These are phyloP conservation scores for Penicillium sclerotigenum DNA, from an alignment of 2,329 filamentous ascomycete genomes.

Conservation along the genomic window DNA sequence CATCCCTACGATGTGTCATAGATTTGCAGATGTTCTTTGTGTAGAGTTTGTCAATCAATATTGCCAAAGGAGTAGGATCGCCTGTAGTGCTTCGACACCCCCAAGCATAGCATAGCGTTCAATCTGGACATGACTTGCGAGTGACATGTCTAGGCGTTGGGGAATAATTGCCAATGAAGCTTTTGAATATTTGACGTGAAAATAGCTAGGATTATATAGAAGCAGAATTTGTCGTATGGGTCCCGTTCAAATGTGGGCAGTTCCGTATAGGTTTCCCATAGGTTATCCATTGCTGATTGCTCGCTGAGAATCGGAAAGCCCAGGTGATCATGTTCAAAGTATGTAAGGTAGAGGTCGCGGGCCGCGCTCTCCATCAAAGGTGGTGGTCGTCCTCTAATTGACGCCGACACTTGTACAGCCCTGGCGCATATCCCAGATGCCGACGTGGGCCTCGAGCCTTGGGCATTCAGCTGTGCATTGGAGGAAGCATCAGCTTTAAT, in stretches of 20 bases:
- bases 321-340: background rate
- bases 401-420: background rate
- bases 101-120: conserved; percentile 35
- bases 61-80: conserved; percentile 44
- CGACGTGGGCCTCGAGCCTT: background rate
- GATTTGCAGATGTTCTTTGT: conserved; percentile 39
- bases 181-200: conserved; percentile 43
- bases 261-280: background rate
- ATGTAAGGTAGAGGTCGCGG: background rate
- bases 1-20: conserved; percentile 48
- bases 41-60: conserved; percentile 44
- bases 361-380: background rate
- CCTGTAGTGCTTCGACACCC: conserved; percentile 36
- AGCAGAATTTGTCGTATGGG: background rate
- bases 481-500: background rate
- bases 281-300: background rate
- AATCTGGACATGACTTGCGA: conserved; percentile 40
- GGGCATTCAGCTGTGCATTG: background rate
- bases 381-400: background rate
- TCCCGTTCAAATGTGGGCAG: background rate
- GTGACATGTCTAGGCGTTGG: conserved; percentile 45
- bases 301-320: background rate
- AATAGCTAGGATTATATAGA: background rate
- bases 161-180: conserved; percentile 45
- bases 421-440: background rate